Evolutionary conservation across 78 protist genomes (phyloP), one percentile per base, ranked within the genome.

Genomic region (Dictyostelium firmibasis): DNA sequence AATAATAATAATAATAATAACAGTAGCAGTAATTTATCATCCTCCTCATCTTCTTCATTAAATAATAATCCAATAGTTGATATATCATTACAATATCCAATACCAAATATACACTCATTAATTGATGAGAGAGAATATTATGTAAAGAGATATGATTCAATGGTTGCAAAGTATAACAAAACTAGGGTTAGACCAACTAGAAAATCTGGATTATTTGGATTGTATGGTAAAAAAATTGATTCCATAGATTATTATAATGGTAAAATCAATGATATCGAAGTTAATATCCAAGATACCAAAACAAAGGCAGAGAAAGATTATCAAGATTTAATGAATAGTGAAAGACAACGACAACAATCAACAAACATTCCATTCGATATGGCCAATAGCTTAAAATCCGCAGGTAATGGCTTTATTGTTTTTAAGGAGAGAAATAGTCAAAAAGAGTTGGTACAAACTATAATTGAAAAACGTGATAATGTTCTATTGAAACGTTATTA

Each of bases 331-430:
- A 44, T 27, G 9, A 38, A 36, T 18, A 44, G 25, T 29, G 69
- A 79, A 14, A 38, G 7, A 27, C 38, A 25, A 25, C 29, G 31
- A n/a, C 20, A n/a, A 18, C 23, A 29, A 57, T 7, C 14, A 50
- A 14, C 16, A 20, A 57, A 57, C 5, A 57, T 20, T 57, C 20
- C 67, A 20, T 57, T 9, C 5, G 27, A 57, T 5, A 9, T 57
- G 16, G 27, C 20, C 5, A 57, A 57, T 57, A 4, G 67, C 20
- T 57, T 57, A 20, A 57, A 57, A 57, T 57, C 67, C 0, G 64
- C 47, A 1, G 84, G 87, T 20, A 41, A 31, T 67, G 91, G 77
- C 14, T 81, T 91, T 8, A 43, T 81, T 3, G 23, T 91, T 4
- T 91, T 91, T 36, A 75, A 81, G 11, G 76, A 81, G 1, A 75